phyloP scores from a whole-genome alignment of 192 early-diverging fungal species.

The Coemansia furcata region DNA sequence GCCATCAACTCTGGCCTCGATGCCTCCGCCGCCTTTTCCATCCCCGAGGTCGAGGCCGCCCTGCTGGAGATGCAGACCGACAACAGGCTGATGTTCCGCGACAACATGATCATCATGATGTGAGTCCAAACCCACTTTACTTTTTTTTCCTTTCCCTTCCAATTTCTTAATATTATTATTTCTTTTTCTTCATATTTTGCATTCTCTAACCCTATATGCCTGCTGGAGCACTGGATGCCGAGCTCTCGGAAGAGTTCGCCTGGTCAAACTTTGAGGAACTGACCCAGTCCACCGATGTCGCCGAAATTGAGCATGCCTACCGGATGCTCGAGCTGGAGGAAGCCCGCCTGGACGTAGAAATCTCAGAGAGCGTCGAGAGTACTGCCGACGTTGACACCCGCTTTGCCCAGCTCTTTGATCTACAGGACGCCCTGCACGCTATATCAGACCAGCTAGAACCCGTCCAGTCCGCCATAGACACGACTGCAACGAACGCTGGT shows the following conservation, averaged over 20 bases:
- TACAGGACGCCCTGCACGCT: constrained; percentile 5
- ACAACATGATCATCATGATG: constrained; percentile 65
- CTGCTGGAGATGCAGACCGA: constrained; percentile 59
- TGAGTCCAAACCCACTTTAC: constrained; percentile 20
- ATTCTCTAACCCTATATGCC: neutral
- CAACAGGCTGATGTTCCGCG: constrained; percentile 74
- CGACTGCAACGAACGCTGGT: constrained; percentile 65
- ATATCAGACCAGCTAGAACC: constrained; percentile 21
- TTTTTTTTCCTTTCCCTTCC: neutral
- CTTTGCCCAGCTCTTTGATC: constrained; percentile 14
- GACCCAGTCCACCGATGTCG: constrained; percentile 10
- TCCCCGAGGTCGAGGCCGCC: constrained; percentile 59
- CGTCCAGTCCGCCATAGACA: constrained; percentile 30
- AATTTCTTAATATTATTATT: neutral
- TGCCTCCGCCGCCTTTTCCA: constrained; percentile 47
- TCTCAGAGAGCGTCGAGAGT: constrained; percentile 31
- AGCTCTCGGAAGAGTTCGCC: constrained; percentile 13
- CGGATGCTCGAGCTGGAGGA: constrained; percentile 46
- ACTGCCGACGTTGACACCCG: constrained; percentile 9
- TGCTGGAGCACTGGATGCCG: constrained; percentile 9
- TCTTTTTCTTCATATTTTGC: neutral
- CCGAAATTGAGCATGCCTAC: constrained; percentile 36
- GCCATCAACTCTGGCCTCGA: constrained; percentile 57
- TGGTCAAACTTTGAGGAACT: constrained; percentile 22
- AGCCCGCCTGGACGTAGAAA: constrained; percentile 46